Conservation (phyloP, 2,329 filamentous ascomycete genomes). For the Waltergamsia citrina region DNA sequence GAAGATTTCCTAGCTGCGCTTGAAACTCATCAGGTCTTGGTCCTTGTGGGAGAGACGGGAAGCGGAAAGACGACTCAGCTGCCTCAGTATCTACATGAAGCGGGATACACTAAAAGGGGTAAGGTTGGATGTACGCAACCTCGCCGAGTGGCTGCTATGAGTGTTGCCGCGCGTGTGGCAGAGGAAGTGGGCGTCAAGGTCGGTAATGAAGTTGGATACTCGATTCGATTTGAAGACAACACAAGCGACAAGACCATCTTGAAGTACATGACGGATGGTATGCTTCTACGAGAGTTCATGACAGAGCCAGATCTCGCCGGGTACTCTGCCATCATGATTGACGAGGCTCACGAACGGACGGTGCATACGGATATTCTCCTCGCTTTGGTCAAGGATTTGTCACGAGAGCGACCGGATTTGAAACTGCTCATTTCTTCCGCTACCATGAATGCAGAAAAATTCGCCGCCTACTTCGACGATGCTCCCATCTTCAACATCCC, state of each 20-base stretch:
- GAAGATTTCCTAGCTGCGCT: conserved; percentile 81
- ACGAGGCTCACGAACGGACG: conserved; percentile 93
- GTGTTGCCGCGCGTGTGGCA: conserved; percentile 88
- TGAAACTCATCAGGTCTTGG: conserved; percentile 75
- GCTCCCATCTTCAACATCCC: conserved; percentile 93
- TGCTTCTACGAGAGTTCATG: conserved; percentile 83
- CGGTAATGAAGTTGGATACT: conserved; percentile 88
- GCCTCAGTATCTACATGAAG: conserved; percentile 87
- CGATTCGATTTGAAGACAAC: conserved; percentile 88
- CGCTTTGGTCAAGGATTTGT: conserved; percentile 81
- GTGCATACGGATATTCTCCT: conserved; percentile 86
- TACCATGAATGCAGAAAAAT: conserved; percentile 89
- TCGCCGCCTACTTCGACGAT: conserved; percentile 84
- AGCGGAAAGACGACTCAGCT: conserved; percentile 94
- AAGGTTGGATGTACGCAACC: conserved; percentile 94
- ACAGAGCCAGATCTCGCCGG: conserved; percentile 75
- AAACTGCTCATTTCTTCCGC: conserved; percentile 90
- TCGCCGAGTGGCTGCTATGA: conserved; percentile 93
- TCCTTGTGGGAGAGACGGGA: conserved; percentile 91
- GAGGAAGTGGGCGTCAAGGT: conserved; percentile 88
- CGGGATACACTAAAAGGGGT: conserved; percentile 75
- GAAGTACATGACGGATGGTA: conserved; percentile 97
- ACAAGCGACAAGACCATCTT: conserved; percentile 85
- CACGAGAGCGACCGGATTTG: conserved; percentile 71
- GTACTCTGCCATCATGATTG: conserved; percentile 89